Conservation (phyloP, 345 rosid genomes). For the Eucalyptus sideroxylon region DNA sequence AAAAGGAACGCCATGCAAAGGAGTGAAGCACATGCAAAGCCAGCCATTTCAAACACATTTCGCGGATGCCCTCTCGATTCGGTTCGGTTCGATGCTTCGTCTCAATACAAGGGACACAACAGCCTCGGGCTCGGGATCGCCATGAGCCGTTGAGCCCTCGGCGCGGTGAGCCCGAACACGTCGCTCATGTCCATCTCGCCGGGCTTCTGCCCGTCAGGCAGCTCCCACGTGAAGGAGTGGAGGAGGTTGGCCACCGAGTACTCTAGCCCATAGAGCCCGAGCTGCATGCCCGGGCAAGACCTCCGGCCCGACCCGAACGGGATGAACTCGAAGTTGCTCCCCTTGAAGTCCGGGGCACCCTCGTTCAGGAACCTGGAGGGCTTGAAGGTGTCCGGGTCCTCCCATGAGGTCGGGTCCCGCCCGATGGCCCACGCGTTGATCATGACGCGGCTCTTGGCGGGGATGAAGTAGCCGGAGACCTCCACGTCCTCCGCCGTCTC, state of each 20-base stretch:
- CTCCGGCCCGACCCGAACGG: slow-evolving; percentile 92
- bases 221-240: slow-evolving; percentile 73
- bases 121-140: slow-evolving; percentile 53
- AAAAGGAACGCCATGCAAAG: background rate
- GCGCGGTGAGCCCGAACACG: slow-evolving; percentile 80
- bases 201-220: slow-evolving; percentile 87
- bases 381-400: slow-evolving; percentile 51
- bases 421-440: slow-evolving; percentile 77
- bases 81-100: background rate
- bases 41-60: background rate
- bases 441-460: slow-evolving; percentile 58
- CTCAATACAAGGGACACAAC: slow-evolving; percentile 28
- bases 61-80: background rate
- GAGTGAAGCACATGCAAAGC: background rate
- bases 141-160: slow-evolving; percentile 51
- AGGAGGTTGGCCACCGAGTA: slow-evolving; percentile 60
- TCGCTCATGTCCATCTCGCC: slow-evolving; percentile 79
- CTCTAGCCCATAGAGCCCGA: slow-evolving; percentile 73
- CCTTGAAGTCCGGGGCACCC: slow-evolving; percentile 66
- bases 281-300: slow-evolving; percentile 94
- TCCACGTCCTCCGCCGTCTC: slow-evolving; percentile 61
- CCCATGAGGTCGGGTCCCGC: slow-evolving; percentile 64
- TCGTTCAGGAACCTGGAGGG: slow-evolving; percentile 65
- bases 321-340: slow-evolving; percentile 67
- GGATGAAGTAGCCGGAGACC: slow-evolving; percentile 55